Conservation (phyloP, 179 eudicot genomes). For the Spergularia azorica region DNA sequence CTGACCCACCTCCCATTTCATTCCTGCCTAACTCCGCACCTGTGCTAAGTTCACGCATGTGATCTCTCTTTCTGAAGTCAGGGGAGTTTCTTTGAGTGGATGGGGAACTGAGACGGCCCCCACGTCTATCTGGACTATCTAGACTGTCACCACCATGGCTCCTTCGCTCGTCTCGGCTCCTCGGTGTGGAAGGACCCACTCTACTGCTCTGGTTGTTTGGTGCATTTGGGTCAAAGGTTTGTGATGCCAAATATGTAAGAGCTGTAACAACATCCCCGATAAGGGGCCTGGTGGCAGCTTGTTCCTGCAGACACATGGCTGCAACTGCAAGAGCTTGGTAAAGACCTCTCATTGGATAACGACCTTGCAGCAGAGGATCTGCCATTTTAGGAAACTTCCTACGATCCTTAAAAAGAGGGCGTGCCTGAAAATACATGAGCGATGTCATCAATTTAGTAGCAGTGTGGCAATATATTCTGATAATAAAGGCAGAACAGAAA, state of each 20-base stretch:
- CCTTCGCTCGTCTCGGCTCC: conserved; percentile 61
- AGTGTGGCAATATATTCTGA: not conserved
- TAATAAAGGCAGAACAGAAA: not conserved
- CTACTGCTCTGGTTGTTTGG: conserved; percentile 51
- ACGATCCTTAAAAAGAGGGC: conserved; percentile 92
- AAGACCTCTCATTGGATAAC: conserved; percentile 90
- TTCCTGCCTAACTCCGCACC: conserved; percentile 59
- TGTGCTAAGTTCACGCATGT: conserved; percentile 47
- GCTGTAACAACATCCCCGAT: conserved; percentile 97
- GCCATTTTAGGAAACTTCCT: conserved; percentile 97
- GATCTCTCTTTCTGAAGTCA: conserved; percentile 63
- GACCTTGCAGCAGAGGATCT: conserved; percentile 84
- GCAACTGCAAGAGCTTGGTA: conserved; percentile 99
- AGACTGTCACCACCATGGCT: conserved; percentile 46
- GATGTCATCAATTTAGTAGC: not conserved
- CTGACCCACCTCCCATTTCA: conserved; percentile 70
- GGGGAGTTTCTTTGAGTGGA: conserved; percentile 77
- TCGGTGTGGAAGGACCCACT: conserved; percentile 59
- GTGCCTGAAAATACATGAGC: conserved; percentile 58
- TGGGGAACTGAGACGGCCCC: conserved; percentile 53
- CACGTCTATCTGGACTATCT: conserved; percentile 60
- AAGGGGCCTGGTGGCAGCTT: conserved; percentile 93
- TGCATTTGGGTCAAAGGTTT: conserved; percentile 79
- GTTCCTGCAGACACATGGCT: conserved; percentile 98
- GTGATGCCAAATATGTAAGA: conserved; percentile 83